phyloP scores from a whole-genome alignment of 441 rosid genomes.

The Gossypium schwendimanii region DNA sequence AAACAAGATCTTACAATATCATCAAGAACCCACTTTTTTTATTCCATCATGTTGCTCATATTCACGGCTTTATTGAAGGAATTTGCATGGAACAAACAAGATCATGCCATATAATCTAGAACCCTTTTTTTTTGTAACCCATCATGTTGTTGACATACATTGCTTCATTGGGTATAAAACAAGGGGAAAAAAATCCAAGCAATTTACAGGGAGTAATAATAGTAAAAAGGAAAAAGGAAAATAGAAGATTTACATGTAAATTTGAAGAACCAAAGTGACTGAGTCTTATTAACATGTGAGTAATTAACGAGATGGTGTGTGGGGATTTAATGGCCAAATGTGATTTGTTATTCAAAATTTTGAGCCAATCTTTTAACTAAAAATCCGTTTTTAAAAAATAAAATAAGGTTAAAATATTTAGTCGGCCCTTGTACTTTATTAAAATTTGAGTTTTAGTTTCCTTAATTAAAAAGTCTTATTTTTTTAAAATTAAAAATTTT shows the following conservation, averaged over 20 bases:
- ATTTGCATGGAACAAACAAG: background rate
- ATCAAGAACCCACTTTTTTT: background rate
- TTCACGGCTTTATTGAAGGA: too few species aligned
- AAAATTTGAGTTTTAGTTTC: too few species aligned
- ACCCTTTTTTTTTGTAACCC: background rate
- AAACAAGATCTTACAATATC: background rate
- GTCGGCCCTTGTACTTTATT: too few species aligned
- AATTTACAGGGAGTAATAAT: background rate
- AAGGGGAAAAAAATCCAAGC: background rate
- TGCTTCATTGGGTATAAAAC: background rate
- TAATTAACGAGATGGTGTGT: background rate
- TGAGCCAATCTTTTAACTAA: slow-evolving; percentile 13
- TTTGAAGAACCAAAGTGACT: background rate
- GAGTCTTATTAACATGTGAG: background rate
- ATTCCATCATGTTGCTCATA: background rate
- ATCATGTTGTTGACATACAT: background rate
- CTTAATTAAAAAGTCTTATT: too few species aligned
- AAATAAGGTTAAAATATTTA: too few species aligned
- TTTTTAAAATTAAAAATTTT: too few species aligned
- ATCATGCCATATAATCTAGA: background rate
- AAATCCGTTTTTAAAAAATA: background rate
- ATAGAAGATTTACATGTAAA: background rate
- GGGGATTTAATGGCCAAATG: slow-evolving; percentile 9
- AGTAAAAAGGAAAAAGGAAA: too few species aligned
- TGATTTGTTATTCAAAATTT: slow-evolving; percentile 6